These are phyloP conservation scores for Colletotrichum aenigma DNA, from an alignment of 2,329 filamentous ascomycete genomes.

Conservation along the genomic window DNA sequence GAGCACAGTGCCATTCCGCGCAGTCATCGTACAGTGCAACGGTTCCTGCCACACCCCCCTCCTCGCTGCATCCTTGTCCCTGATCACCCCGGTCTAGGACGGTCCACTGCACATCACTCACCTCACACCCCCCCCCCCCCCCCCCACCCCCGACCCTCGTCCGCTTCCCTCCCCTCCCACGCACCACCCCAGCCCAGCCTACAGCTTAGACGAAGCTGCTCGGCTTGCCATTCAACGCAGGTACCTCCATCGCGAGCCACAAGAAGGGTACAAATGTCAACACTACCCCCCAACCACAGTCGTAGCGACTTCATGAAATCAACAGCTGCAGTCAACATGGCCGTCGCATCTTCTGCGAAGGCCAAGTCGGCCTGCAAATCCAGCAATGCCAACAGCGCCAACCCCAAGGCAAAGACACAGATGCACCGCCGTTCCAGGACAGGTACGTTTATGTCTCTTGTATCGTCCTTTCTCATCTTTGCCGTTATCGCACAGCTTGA, in stretches of 20 bases:
- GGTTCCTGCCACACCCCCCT: constrained; percentile 14
- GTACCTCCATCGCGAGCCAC: constrained; percentile 38
- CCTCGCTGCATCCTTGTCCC: constrained; percentile 2
- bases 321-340: constrained; percentile 60
- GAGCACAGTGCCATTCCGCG: constrained; percentile 1
- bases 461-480: background rate
- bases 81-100: constrained; percentile 6
- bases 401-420: constrained; percentile 75
- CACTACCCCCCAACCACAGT: constrained; percentile 63
- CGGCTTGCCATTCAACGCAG: constrained; percentile 42
- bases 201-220: constrained; percentile 19
- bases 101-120: constrained; percentile 1
- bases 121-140: constrained; percentile 19
- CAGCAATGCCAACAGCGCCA: constrained; percentile 49
- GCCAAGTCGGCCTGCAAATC: constrained; percentile 61
- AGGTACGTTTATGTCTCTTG: constrained; percentile 60
- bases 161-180: constrained; percentile 14
- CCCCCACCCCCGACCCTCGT: constrained; percentile 21
- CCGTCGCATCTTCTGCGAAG: constrained; percentile 63
- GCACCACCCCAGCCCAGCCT: constrained; percentile 23
- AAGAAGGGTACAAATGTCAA: constrained; percentile 66
- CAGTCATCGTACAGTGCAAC: background rate
- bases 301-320: constrained; percentile 48
- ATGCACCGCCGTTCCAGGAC: constrained; percentile 94
- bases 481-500: constrained; percentile 17